A percentile compares a stretch with the other conserved stretches of the same genome.
Evolutionary conservation across 1,139 yeast species (phyloP).

Genomic region (Saccharomyces uvarum): DNA sequence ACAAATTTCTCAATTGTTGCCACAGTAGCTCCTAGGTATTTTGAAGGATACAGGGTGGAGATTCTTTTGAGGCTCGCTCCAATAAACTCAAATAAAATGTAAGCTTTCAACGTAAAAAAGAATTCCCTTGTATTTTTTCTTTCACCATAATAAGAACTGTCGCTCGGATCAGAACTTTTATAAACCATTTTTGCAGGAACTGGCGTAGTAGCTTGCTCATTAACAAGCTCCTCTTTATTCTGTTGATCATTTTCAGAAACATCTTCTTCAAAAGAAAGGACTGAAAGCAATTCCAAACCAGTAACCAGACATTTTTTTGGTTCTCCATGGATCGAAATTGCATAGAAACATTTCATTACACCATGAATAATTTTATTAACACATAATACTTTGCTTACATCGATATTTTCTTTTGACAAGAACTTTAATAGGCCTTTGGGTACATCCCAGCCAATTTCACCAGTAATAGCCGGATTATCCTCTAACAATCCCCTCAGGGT

Average conservation of each 20-base stretch:
- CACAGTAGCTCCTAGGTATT: constrained; percentile 62
- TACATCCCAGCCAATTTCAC: constrained; percentile 81
- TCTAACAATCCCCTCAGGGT: constrained; percentile 32
- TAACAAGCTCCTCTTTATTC: constrained; percentile 6
- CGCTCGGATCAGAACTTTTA: background rate
- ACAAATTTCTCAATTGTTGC: constrained; percentile 48
- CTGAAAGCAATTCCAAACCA: constrained; percentile 50
- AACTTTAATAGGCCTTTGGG: constrained; percentile 55
- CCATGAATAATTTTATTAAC: constrained; percentile 18
- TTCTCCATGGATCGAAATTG: constrained; percentile 59
- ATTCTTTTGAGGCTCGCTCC: constrained; percentile 43
- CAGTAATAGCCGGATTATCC: constrained; percentile 12
- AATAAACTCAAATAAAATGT: constrained; percentile 58
- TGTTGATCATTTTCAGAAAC: constrained; percentile 16
- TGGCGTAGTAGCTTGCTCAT: background rate
- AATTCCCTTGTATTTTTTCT: constrained; percentile 19
- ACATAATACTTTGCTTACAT: constrained; percentile 11
- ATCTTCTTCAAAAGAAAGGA: constrained; percentile 14
- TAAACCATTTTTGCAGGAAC: constrained; percentile 1
- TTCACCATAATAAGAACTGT: background rate
- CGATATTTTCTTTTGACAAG: constrained; percentile 21
- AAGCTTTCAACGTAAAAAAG: constrained; percentile 42
- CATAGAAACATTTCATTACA: constrained; percentile 48
- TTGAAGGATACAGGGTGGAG: constrained; percentile 60
- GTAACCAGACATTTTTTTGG: constrained; percentile 71